These are phyloP conservation scores for Alternaria tenuissima DNA, from an alignment of 2,329 filamentous ascomycete genomes.

Conservation along the genomic window DNA sequence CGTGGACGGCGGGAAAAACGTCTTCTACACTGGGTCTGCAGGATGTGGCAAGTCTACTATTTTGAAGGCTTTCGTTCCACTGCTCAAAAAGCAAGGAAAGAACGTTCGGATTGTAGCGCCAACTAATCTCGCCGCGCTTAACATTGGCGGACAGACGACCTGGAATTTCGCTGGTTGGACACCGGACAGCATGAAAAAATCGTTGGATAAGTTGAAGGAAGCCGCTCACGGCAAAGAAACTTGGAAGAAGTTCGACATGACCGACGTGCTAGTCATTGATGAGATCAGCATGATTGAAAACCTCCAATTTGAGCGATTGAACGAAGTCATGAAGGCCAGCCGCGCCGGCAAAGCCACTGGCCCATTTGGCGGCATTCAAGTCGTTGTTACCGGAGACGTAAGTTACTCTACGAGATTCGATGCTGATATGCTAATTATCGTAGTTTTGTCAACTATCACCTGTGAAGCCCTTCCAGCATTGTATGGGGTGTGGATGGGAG, in stretches of 20 bases:
- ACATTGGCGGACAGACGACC: conserved; percentile 65
- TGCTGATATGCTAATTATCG: too few species aligned
- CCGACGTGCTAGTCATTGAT: conserved; percentile 68
- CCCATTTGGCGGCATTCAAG: conserved; percentile 60
- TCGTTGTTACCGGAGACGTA: conserved; percentile 65
- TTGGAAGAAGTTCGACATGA: conserved; percentile 51
- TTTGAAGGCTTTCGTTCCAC: conserved; percentile 58
- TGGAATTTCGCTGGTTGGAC: conserved; percentile 67
- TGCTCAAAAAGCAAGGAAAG: conserved; percentile 47
- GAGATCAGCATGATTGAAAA: conserved; percentile 73
- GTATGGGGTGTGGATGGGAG: conserved; percentile 58
- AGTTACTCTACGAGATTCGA: too few species aligned
- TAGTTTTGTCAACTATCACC: conserved; percentile 59
- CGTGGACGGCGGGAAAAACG: conserved; percentile 58
- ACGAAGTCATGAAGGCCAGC: conserved; percentile 56
- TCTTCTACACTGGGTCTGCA: conserved; percentile 72
- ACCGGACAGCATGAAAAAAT: conserved; percentile 55
- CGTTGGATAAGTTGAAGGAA: conserved; percentile 48
- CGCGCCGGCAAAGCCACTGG: conserved; percentile 11
- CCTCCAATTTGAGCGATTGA: conserved; percentile 60
- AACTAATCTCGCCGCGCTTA: conserved; percentile 66
- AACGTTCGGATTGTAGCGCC: conserved; percentile 65
- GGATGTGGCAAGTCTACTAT: conserved; percentile 68
- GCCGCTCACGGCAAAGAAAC: conserved; percentile 47
- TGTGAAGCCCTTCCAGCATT: conserved; percentile 64